Base-by-base conservation (phyloP, 257 asterid species). In the Striga asiatica region DNA sequence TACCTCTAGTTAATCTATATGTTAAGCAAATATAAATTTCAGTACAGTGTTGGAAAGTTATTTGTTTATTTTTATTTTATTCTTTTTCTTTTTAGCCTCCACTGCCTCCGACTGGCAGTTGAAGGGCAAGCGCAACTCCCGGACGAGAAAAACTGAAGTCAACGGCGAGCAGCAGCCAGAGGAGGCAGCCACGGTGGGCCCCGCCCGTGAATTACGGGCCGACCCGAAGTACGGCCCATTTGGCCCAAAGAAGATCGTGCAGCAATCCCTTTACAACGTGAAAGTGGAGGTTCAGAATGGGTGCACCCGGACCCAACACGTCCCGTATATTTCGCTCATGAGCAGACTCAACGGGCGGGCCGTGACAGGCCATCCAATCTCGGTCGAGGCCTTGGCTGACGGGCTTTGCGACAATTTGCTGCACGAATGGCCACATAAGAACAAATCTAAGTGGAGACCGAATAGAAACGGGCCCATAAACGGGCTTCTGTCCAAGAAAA, bases 61-160 rank as follows among this genome's bases (percentile, higher is more conserved):
- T n/a, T n/a, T n/a, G n/a, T n/a, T n/a, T n/a, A n/a, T n/a, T n/a
- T n/a, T n/a, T n/a, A n/a, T n/a, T n/a, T n/a, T n/a, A n/a, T n/a
- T n/a, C n/a, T n/a, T n/a, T n/a, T n/a, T n/a, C n/a, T n/a, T n/a
- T n/a, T n/a, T n/a, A n/a, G n/a, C n/a, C 45, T 48, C 60, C 63
- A 82, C 76, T 62, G 79, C 94, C 54, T 77, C 95, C 8, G 68
- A 78, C 55, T 91, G 98, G 95, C 89, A 72, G 74, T 60, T 64
- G 24, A 87, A 91, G 70, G 86, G 98, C 56, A 91, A 82, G 80
- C 76, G 95, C 37, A 89, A 82, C 59, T 76, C 84, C 8, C 76
- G 95, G 58, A 65, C 77, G 9, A 68, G 82, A 57, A 84, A 68
- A 65, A 61, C 19, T 12, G 84, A n/a, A n/a, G n/a, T n/a, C n/a